phyloP scores from a whole-genome alignment of 495 filamentous ascomycete genomes.

The Lasiosphaeria ovina region DNA sequence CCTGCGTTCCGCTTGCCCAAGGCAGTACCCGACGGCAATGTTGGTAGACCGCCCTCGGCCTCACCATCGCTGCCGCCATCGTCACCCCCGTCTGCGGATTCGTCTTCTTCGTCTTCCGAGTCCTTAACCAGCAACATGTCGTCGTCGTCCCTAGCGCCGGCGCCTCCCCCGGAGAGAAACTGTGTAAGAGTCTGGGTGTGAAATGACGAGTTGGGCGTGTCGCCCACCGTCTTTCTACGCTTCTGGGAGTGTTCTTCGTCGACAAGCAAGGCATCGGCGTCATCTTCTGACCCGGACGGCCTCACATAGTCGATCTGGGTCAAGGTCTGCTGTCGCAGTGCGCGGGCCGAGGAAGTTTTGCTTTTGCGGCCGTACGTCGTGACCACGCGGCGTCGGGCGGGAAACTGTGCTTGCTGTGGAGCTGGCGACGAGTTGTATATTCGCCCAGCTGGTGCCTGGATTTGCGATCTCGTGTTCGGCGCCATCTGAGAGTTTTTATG shows the following conservation, averaged over 20 bases:
- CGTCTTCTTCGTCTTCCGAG: slow-evolving; percentile 35
- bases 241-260: slow-evolving; percentile 17
- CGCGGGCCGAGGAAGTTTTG: slow-evolving; percentile 25
- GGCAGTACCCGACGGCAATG: not conserved
- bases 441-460: slow-evolving; percentile 4
- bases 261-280: slow-evolving; percentile 7
- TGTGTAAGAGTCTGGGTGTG: slow-evolving; percentile 49
- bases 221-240: slow-evolving; percentile 44
- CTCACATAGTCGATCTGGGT: slow-evolving; percentile 49
- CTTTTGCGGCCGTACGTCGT: slow-evolving; percentile 38
- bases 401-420: slow-evolving; percentile 42
- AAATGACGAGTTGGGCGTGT: slow-evolving; percentile 35
- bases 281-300: slow-evolving; percentile 14
- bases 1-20: slow-evolving; percentile 3
- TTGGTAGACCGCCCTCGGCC: slow-evolving; percentile 5
- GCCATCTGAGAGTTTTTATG: slow-evolving; percentile 26
- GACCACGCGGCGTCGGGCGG: slow-evolving; percentile 30
- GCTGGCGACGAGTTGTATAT: slow-evolving; percentile 40
- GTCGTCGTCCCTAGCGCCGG: slow-evolving; percentile 8
- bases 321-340: slow-evolving; percentile 44
- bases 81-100: slow-evolving; percentile 14
- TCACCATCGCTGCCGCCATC: slow-evolving; percentile 19
- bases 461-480: slow-evolving; percentile 24
- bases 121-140: slow-evolving; percentile 34
- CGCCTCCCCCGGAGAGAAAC: slow-evolving; percentile 30